phyloP scores from a whole-genome alignment of 2,329 filamentous ascomycete species.

The Claviceps sorghi region DNA sequence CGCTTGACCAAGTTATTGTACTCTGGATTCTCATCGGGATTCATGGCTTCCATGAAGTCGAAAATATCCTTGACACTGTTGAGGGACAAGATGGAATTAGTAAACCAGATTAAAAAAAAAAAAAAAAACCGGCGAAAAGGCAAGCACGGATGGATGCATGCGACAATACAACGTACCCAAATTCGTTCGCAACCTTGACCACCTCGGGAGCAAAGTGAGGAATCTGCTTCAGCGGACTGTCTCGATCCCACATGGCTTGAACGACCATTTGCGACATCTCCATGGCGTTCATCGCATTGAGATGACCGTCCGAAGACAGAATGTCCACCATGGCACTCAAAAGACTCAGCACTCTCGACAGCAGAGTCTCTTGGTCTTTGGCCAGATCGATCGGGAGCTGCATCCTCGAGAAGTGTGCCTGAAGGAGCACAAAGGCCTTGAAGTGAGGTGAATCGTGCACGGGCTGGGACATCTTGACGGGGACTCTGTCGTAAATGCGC shows the following conservation, averaged over 20 bases:
- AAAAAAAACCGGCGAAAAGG: not conserved
- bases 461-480: conserved; percentile 83
- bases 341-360: conserved; percentile 73
- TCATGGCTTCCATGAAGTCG: conserved; percentile 98
- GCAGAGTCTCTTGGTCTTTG: conserved; percentile 83
- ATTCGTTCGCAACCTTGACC: conserved; percentile 68
- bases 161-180: conserved; percentile 57
- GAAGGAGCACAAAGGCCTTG: conserved; percentile 92
- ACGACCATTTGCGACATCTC: conserved; percentile 99
- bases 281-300: conserved; percentile 98
- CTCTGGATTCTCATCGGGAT: conserved; percentile 77
- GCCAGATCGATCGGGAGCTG: conserved; percentile 88
- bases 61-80: conserved; percentile 78
- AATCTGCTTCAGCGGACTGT: conserved; percentile 93
- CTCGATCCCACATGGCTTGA: conserved; percentile 97
- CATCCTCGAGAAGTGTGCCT: conserved; percentile 96
- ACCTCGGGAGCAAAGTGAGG: conserved; percentile 79
- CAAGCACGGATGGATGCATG: not conserved
- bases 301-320: conserved; percentile 82
- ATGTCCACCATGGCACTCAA: conserved; percentile 90
- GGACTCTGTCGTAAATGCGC: conserved; percentile 85
- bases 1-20: conserved; percentile 64
- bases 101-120: not conserved
- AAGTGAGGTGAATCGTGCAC: conserved; percentile 91
- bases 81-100: conserved; percentile 16